phyloP scores from a whole-genome alignment of 2,329 filamentous ascomycete genomes.

The Alternaria panax region DNA sequence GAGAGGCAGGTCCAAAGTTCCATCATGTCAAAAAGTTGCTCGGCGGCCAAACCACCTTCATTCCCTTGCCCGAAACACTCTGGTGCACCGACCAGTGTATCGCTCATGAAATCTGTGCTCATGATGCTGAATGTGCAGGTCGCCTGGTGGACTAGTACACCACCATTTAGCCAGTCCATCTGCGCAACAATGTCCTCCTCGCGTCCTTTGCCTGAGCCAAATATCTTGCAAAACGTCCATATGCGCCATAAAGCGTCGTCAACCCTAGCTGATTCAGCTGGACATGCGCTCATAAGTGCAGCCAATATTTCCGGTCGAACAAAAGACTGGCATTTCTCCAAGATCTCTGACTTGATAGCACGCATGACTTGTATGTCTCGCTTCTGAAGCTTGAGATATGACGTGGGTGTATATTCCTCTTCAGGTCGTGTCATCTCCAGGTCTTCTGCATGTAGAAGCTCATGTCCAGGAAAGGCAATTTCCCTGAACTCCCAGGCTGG shows the following conservation, averaged over 20 bases:
- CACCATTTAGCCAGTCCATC: slow-evolving; percentile 69
- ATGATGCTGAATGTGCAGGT: slow-evolving; percentile 56
- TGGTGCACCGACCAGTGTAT: slow-evolving; percentile 63
- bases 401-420: slow-evolving; percentile 61
- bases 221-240: slow-evolving; percentile 71
- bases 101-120: slow-evolving; percentile 60
- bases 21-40: slow-evolving; percentile 69
- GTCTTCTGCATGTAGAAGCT: slow-evolving; percentile 50
- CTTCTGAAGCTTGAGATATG: slow-evolving; percentile 61
- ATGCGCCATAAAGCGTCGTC: slow-evolving; percentile 71
- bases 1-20: slow-evolving; percentile 70
- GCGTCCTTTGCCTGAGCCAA: slow-evolving; percentile 64
- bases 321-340: slow-evolving; percentile 62
- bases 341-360: slow-evolving; percentile 63
- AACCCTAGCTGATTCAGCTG: slow-evolving; percentile 58
- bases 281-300: slow-evolving; percentile 59
- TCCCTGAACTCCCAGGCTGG: slow-evolving; percentile 68
- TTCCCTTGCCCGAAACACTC: slow-evolving; percentile 67
- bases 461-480: slow-evolving; percentile 61
- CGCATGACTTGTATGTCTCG: slow-evolving; percentile 62
- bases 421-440: slow-evolving; percentile 55
- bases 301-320: slow-evolving; percentile 64
- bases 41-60: slow-evolving; percentile 59
- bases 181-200: slow-evolving; percentile 67
- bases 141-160: slow-evolving; percentile 58